Conservation (phyloP, 1,284 basidiomycete species). For the Trametes sp. region DNA sequence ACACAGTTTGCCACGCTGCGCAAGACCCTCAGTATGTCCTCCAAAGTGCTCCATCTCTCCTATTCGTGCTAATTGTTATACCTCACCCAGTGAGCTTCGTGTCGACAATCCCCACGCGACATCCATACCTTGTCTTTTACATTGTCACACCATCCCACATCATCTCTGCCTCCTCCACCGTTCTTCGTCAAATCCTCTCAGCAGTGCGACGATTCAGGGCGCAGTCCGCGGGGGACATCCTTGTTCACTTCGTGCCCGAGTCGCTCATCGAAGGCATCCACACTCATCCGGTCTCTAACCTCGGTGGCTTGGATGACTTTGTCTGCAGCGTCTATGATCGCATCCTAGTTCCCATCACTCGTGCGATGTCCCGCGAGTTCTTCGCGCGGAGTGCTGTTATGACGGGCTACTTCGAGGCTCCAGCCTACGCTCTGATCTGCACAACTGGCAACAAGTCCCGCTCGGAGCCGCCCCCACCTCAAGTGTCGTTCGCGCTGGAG, state of each 20-base stretch:
- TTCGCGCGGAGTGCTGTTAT: slow-evolving; percentile 48
- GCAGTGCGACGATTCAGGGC: slow-evolving; percentile 63
- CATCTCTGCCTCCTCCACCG: slow-evolving; percentile 64
- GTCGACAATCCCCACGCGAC: slow-evolving; percentile 48
- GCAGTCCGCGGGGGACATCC: slow-evolving; percentile 52
- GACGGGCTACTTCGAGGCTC: slow-evolving; percentile 64
- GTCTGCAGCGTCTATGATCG: slow-evolving; percentile 76
- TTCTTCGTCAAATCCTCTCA: slow-evolving; percentile 70
- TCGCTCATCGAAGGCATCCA: slow-evolving; percentile 54
- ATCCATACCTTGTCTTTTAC: slow-evolving; percentile 66
- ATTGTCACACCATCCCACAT: slow-evolving; percentile 65
- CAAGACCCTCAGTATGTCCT: slow-evolving; percentile 61
- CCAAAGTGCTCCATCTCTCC: background rate
- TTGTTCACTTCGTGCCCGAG: slow-evolving; percentile 78
- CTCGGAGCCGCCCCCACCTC: background rate
- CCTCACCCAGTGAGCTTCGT: slow-evolving; percentile 50
- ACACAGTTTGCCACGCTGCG: slow-evolving; percentile 70
- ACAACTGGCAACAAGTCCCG: slow-evolving; percentile 44
- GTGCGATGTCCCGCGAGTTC: slow-evolving; percentile 62
- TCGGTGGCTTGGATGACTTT: slow-evolving; percentile 54
- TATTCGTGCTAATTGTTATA: background rate
- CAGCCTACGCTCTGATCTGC: slow-evolving; percentile 69
- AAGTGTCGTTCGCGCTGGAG: slow-evolving; percentile 53
- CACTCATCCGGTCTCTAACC: slow-evolving; percentile 48
- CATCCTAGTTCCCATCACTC: slow-evolving; percentile 64